Conservation (phyloP, 2,329 filamentous ascomycete species). For the Microdochium nivale region DNA sequence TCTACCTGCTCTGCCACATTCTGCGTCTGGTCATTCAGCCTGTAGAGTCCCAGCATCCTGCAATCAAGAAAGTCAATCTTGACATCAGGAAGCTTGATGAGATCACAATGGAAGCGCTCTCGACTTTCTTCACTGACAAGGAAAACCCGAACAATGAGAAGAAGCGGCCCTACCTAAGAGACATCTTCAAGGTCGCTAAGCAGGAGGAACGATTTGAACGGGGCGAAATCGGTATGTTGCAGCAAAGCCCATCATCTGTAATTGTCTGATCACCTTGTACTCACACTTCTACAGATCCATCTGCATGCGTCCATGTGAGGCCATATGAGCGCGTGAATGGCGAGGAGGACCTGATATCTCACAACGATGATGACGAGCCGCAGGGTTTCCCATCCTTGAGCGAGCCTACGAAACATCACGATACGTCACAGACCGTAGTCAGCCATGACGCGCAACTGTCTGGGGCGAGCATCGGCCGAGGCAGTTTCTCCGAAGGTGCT, state of each 20-base stretch:
- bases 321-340: neutral
- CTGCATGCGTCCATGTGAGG: neutral
- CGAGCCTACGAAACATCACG: neutral
- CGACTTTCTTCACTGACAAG: constrained; percentile 48
- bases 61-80: constrained; percentile 44
- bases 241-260: neutral
- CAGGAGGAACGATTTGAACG: constrained; percentile 47
- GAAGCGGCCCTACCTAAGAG: constrained; percentile 47
- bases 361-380: neutral
- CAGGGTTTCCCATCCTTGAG: neutral
- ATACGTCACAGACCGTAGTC: neutral
- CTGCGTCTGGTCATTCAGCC: constrained; percentile 48
- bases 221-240: constrained; percentile 45
- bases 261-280: no score
- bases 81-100: constrained; percentile 49
- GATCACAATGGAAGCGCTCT: constrained; percentile 48
- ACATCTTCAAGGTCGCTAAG: constrained; percentile 53
- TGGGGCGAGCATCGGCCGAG: neutral
- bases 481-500: neutral
- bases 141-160: constrained; percentile 41
- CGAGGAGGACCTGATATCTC: neutral
- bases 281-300: neutral
- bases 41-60: constrained; percentile 35
- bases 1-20: constrained; percentile 51
- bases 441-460: neutral